These are phyloP conservation scores for Cutaneotrichosporon spelunceum DNA, from an alignment of 1,284 basidiomycete genomes.

Conservation along the genomic window DNA sequence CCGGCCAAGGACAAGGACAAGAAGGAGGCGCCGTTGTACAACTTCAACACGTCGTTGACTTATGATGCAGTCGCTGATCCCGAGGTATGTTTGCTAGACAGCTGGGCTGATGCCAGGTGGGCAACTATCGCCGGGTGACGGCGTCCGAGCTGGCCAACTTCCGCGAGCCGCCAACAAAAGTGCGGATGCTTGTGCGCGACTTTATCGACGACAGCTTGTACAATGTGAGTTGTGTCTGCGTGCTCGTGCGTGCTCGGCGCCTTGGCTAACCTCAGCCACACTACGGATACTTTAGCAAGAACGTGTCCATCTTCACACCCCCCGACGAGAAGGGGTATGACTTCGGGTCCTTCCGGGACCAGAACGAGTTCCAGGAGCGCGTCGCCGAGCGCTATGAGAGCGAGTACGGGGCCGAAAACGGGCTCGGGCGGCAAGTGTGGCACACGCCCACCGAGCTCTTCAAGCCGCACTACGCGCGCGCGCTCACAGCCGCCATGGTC, in stretches of 20 bases:
- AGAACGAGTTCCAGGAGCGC: constrained; percentile 73
- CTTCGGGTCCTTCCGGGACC: constrained; percentile 66
- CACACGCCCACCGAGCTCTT: constrained; percentile 98
- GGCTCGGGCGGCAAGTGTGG: constrained; percentile 89
- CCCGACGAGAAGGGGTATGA: constrained; percentile 61
- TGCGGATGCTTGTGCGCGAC: constrained; percentile 93
- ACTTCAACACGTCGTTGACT: constrained; percentile 48
- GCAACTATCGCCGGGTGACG: constrained; percentile 63
- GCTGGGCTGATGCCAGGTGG: constrained; percentile 13
- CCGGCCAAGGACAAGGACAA: constrained; percentile 6
- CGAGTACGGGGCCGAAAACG: constrained; percentile 52
- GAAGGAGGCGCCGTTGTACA: constrained; percentile 33
- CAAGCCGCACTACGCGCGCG: constrained; percentile 94
- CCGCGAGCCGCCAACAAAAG: constrained; percentile 68
- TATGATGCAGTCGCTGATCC: constrained; percentile 44
- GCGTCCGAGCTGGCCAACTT: constrained; percentile 65
- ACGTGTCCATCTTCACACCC: constrained; percentile 78
- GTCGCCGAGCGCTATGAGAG: constrained; percentile 69
- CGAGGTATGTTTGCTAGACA: constrained; percentile 27
- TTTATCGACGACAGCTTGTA: constrained; percentile 97
- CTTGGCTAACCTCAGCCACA: constrained; percentile 57
- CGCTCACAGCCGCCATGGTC: constrained; percentile 81
- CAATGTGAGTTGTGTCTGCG: constrained; percentile 56
- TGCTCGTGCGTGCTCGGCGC: too few relatives aligned
- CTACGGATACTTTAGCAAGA: constrained; percentile 95